Evolutionary conservation across 352 stramenopile genomes (phyloP).

Genomic region (Blastocystis sp.): DNA sequence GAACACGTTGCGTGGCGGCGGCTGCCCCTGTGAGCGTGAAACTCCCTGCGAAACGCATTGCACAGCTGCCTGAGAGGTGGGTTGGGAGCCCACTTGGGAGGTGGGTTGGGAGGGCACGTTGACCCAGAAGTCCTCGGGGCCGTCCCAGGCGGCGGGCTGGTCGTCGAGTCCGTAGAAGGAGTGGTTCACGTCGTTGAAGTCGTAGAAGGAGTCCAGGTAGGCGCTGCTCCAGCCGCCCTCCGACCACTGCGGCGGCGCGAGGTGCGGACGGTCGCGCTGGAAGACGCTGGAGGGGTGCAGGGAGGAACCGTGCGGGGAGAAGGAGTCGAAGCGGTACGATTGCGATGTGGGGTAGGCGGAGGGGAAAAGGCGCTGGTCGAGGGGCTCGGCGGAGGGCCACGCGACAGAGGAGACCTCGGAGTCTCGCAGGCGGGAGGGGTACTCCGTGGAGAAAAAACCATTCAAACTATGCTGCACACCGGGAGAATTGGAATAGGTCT

Average conservation of each 20-base stretch:
- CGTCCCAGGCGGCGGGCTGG: slow-evolving; percentile 1
- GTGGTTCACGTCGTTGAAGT: slow-evolving; percentile 60
- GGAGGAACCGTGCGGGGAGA: not conserved
- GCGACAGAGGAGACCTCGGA: too few relatives aligned
- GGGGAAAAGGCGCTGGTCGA: not conserved
- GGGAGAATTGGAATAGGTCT: not conserved
- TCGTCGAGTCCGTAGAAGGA: slow-evolving; percentile 16
- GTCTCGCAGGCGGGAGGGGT: not conserved
- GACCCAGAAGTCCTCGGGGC: slow-evolving; percentile 29
- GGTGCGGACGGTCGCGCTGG: not conserved
- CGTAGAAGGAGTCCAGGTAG: slow-evolving; percentile 10
- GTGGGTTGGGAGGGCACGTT: not conserved
- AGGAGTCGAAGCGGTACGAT: not conserved
- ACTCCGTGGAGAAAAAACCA: not conserved
- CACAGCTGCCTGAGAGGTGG: too few relatives aligned
- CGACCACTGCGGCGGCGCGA: not conserved
- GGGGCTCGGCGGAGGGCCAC: too few relatives aligned
- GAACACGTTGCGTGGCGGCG: slow-evolving; percentile 22
- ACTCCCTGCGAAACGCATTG: too few relatives aligned
- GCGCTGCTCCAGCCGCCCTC: not conserved
- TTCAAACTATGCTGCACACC: not conserved
- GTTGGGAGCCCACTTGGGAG: not conserved
- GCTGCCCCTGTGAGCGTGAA: not conserved
- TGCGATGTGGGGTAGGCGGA: not conserved
- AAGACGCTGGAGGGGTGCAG: not conserved